Evolutionary conservation across 2,329 filamentous ascomycete genomes (phyloP), one percentile per base, ranked within the genome.

Genomic region (Colletotrichum musae): DNA sequence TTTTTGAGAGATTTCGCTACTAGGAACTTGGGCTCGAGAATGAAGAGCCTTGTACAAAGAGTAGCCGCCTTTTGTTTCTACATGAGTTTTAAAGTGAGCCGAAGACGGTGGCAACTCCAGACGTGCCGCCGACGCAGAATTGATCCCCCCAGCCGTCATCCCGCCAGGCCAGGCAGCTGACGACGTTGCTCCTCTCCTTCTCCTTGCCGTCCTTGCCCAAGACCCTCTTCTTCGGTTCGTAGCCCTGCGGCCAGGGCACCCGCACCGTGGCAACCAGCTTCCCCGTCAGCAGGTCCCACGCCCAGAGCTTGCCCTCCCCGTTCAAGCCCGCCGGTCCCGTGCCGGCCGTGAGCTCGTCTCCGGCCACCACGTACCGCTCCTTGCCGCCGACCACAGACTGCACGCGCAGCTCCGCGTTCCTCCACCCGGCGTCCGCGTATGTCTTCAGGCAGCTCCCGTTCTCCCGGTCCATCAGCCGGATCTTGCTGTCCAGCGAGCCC

Each of bases 281-380:
- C 1, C 94, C 95, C 6, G 87, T 92, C 63, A 97, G 78, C 21
- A 97, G 82, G 81, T 98, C 94, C 95, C 95, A 98, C 1, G 90
- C 93, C 83, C 91, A 91, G 7, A 94, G 80, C 75, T 85, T 85
- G 2, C 92, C 93, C 70, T 92, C 84, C 16, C 68, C 68, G 43
- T 69, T 70, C 58, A 68, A 50, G 3, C 81, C 82, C 2, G 58
- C 53, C 50, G 62, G 59, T 4, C 60, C 61, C n/a, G 64, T 58
- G 21, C 70, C 77, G 1, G 73, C 75, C 61, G 76, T 81, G 76
- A 88, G 85, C 80, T 98, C 95, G 75, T 94, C 94, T 7, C 95
- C 95, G 58, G 90, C 92, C 4, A 98, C 75, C 1, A 96, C 93
- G 57, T 92, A 91, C 69, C 89, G 91, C 80, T 97, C 95, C 71